Evolutionary conservation across 495 filamentous ascomycete species (phyloP), one percentile per base, ranked within the genome.

Genomic region (Lasiosphaeriaceae sp.): DNA sequence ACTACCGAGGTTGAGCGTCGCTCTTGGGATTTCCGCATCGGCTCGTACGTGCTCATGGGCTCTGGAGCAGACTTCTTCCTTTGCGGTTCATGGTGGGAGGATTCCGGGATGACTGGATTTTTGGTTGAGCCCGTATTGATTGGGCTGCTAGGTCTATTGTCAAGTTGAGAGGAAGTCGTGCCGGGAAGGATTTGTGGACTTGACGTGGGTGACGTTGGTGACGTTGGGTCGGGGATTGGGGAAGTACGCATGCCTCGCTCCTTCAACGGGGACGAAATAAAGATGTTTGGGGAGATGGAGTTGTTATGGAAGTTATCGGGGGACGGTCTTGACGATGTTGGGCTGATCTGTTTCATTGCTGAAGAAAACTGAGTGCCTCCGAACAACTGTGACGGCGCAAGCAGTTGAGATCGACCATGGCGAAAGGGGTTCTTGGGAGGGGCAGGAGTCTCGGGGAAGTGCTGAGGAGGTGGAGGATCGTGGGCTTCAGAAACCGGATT

Each of bases 281-380:
- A 52, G 20, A 59, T 61, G 24, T 75, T 71, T 3, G 73, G 67
- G 14, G 74, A 77, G 11, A 72, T 73, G 0, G 64, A 54, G 23
- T 72, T 71, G 2, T 64, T 64, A 20, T 56, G 55, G 24, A 75
- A 74, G 8, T 71, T 59, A 39, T 73, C 61, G 0, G 76, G 76
- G 0, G 77, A 80, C 0, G 77, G 77, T 2, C 77, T 72, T 2
- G 77, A 80, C 3, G 76, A 79, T 16, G 77, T 79, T 14, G 77
- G 77, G 55, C 77, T 80, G 26, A 59, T 63, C 23, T 65, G 58
- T 47, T 73, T 76, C 12, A 72, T 47, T 11, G 68, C 70, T 9
- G 76, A 78, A 22, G 75, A 74, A 29, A 68, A 72, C 53, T 76
- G 77, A 0, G 77, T 80, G 24, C 70, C 67, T 6, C 58, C 63